These are phyloP conservation scores for Nicotiana sylvestris DNA, from an alignment of 257 asterid species.

Conservation along the genomic window DNA sequence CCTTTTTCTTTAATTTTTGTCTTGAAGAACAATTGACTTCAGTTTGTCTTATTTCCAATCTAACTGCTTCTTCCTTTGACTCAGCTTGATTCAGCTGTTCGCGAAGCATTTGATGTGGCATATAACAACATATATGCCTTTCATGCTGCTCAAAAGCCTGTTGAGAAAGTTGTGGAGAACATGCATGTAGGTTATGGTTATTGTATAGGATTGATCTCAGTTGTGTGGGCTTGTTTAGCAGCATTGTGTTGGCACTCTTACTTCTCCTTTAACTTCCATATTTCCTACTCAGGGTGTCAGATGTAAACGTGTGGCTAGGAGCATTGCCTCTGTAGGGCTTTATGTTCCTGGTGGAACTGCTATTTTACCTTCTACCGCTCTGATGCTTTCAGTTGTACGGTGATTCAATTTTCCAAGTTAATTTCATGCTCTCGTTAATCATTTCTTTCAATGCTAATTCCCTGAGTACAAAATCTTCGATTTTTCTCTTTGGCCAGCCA, in stretches of 20 bases:
- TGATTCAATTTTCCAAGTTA: constrained; percentile 23
- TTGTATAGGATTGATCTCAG: constrained; percentile 1
- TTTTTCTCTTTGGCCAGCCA: constrained; percentile 58
- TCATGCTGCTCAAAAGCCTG: constrained; percentile 88
- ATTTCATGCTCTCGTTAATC: not conserved
- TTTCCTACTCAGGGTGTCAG: constrained; percentile 67
- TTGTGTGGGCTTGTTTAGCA: not conserved
- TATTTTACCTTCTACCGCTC: constrained; percentile 94
- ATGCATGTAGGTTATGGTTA: constrained; percentile 57
- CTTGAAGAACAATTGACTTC: not conserved
- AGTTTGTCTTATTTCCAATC: not conserved
- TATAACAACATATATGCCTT: constrained; percentile 81
- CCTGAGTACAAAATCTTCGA: not conserved
- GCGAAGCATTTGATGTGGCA: constrained; percentile 94
- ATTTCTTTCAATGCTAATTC: not conserved
- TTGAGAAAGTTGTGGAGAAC: constrained; percentile 74
- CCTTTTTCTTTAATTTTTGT: not conserved
- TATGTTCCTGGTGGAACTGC: constrained; percentile 99
- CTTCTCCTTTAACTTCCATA: constrained; percentile 12
- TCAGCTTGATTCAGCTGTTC: constrained; percentile 79
- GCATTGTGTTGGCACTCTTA: not conserved
- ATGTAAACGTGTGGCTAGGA: constrained; percentile 88
- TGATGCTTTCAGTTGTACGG: constrained; percentile 96
- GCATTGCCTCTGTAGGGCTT: constrained; percentile 92
- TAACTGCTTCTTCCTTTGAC: constrained; percentile 12